Evolutionary conservation across 768 basidiomycete genomes (phyloP).

Genomic region (Phanerochaete carnosa): DNA sequence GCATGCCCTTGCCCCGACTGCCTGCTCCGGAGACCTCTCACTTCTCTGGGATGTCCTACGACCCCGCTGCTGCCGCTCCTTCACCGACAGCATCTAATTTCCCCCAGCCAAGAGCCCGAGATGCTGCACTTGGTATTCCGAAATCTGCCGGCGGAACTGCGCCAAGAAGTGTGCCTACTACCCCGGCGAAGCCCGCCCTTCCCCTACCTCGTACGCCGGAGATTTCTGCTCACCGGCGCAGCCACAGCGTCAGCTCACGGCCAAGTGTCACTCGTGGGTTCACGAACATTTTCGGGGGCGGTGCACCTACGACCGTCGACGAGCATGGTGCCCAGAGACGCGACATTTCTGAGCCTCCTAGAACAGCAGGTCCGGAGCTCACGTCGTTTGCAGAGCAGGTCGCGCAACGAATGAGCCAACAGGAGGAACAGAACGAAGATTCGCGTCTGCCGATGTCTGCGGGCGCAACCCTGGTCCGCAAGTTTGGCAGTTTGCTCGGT

Average conservation of each 20-base stretch:
- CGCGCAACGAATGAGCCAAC: slow-evolving; percentile 13
- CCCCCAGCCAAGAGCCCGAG: slow-evolving; percentile 60
- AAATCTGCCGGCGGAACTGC: slow-evolving; percentile 22
- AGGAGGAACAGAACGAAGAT: slow-evolving; percentile 31
- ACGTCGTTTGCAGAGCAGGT: slow-evolving; percentile 46
- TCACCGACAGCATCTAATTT: slow-evolving; percentile 57
- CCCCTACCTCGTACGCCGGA: slow-evolving; percentile 65
- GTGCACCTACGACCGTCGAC: slow-evolving; percentile 32
- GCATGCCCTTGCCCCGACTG: slow-evolving; percentile 77
- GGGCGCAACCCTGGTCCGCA: slow-evolving; percentile 71
- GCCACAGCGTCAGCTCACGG: slow-evolving; percentile 80
- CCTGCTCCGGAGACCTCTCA: slow-evolving; percentile 81
- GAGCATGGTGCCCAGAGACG: slow-evolving; percentile 35
- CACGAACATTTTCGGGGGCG: slow-evolving; percentile 56
- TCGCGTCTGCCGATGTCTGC: slow-evolving; percentile 38
- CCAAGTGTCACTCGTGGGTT: slow-evolving; percentile 53
- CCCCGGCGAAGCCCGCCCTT: slow-evolving; percentile 30
- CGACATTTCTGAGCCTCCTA: slow-evolving; percentile 37
- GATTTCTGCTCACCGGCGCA: slow-evolving; percentile 75
- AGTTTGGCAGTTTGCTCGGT: slow-evolving; percentile 66
- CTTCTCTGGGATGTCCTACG: slow-evolving; percentile 80
- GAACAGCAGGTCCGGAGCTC: slow-evolving; percentile 66
- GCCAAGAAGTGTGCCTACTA: slow-evolving; percentile 11
- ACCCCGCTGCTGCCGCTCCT: slow-evolving; percentile 46
- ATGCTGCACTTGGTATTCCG: slow-evolving; percentile 42